Base-by-base conservation (phyloP, 2,329 filamentous ascomycete genomes). In the Curvularia hawaiiensis region DNA sequence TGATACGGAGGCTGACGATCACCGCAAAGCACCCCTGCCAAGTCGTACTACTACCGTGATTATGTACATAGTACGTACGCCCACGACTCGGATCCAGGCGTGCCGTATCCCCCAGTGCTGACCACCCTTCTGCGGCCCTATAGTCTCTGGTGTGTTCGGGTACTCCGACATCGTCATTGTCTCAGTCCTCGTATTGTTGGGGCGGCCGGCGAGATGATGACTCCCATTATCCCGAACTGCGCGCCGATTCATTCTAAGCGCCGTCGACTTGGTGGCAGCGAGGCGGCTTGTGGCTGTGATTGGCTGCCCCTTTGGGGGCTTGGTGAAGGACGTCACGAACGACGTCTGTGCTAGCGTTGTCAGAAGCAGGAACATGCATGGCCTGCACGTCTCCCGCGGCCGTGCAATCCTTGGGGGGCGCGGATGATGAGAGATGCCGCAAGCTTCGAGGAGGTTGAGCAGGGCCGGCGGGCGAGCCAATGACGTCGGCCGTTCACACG, bases 401-500 rank as follows among this genome's bases (percentile, higher is more conserved):
- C 54, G 60, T 66, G 64, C 59, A 56, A 39, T n/a, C 41, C 49
- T 56, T 26, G 54, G 24, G 28, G 30, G 57, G 48, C 41, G 41
- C 12, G 6, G 41, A 51, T 54, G 50, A 54, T 40, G 54, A 26
- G 46, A 54, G 45, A 59, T 33, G 52, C 60, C 60, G 58, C 24
- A 31, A n/a, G 38, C 38, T 14, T 12, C n/a, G 18, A n/a, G 48
- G 18, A n/a, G 48, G 45, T 18, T 30, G 48, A 24, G 20, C 50
- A 18, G 39, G 40, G 53, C 50, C 52, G n/a, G 44, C 38, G 20
- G 24, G 24, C 8, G 41, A 40, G 35, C 67, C 65, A 69, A 65
- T 69, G 61, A 65, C 61, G 64, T 65, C 65, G 63, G 20, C 5
- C 53, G 4, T 26, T 41, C 50, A 46, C n/a, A 47, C 61, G 65